These are phyloP conservation scores for Acarospora socialis DNA, from an alignment of 2,329 filamentous ascomycete species.

Conservation along the genomic window DNA sequence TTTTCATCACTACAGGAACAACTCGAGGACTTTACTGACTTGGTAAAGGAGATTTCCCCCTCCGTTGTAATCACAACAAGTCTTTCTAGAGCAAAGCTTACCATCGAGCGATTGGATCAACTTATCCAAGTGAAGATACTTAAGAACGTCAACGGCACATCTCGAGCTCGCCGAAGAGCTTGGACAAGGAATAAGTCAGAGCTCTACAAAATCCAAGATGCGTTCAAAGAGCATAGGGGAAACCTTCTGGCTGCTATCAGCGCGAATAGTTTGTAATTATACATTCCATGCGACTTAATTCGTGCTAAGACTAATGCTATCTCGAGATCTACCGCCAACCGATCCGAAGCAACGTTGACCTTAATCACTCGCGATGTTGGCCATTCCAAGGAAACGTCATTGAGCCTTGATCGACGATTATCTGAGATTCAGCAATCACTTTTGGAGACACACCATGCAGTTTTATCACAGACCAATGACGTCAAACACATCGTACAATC, in stretches of 20 bases:
- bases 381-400: background rate
- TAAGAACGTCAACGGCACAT: slow-evolving; percentile 1
- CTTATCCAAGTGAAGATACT: slow-evolving; percentile 1
- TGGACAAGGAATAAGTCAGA: slow-evolving; percentile 4
- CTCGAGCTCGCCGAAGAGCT: slow-evolving; percentile 2
- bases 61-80: background rate
- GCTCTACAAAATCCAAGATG: slow-evolving; percentile 2
- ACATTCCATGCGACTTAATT: no score
- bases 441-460: slow-evolving; percentile 2
- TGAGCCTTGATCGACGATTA: slow-evolving; percentile 1
- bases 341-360: background rate
- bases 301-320: no score
- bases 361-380: background rate
- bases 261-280: no score
- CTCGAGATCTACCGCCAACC: no score
- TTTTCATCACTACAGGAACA: slow-evolving; percentile 3
- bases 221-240: background rate
- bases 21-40: slow-evolving; percentile 1
- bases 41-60: slow-evolving; percentile 3
- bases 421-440: slow-evolving; percentile 2
- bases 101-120: slow-evolving; percentile 1
- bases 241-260: no score
- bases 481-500: slow-evolving; percentile 1
- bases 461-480: slow-evolving; percentile 1
- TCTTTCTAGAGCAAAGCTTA: slow-evolving; percentile 2